Conservation (phyloP, 345 rosid species). For the Melaleuca alternifolia region DNA sequence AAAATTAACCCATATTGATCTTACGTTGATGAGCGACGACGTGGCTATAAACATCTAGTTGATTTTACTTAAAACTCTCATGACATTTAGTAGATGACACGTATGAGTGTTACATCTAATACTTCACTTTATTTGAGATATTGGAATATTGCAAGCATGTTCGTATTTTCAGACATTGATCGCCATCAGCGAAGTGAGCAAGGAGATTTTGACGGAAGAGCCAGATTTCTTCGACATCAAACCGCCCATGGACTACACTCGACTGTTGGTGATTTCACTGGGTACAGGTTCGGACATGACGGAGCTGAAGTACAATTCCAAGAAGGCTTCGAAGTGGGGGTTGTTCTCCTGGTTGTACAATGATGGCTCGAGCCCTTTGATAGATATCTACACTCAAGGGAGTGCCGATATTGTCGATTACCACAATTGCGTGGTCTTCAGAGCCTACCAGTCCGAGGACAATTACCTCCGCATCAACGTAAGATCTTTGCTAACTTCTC, state of each 20-base stretch:
- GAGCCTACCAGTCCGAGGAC: conserved; percentile 41
- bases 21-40: not conserved
- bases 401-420: conserved; percentile 52
- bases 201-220: conserved; percentile 32
- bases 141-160: not conserved
- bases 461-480: conserved; percentile 66
- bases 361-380: conserved; percentile 37
- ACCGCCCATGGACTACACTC: conserved; percentile 28
- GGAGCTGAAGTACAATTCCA: conserved; percentile 24
- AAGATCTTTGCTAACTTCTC: not conserved
- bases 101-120: not conserved
- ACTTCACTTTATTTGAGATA: not conserved
- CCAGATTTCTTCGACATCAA: conserved; percentile 29
- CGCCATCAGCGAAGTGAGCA: conserved; percentile 50
- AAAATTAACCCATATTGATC: not conserved
- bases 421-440: conserved; percentile 36
- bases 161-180: conserved; percentile 39
- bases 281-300: conserved; percentile 45
- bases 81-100: not conserved
- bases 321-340: conserved; percentile 59
- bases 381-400: conserved; percentile 36
- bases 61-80: not conserved
- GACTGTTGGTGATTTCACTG: conserved; percentile 52
- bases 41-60: not conserved
- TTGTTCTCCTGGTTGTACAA: conserved; percentile 40